These are phyloP conservation scores for Calocybe indica DNA, from an alignment of 768 basidiomycete genomes.

Conservation along the genomic window DNA sequence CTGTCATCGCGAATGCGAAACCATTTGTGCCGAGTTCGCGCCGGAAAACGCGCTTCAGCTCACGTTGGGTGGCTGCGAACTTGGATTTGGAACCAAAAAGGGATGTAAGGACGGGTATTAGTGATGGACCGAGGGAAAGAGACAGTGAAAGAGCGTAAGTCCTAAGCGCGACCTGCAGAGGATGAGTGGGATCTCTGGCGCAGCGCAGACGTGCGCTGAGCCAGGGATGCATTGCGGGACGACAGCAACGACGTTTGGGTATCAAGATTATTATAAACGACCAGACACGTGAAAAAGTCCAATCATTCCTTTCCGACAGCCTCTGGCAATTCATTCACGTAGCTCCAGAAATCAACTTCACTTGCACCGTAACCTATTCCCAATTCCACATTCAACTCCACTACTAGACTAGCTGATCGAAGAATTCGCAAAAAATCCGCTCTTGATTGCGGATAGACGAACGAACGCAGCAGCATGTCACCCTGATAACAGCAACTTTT, in stretches of 20 bases:
- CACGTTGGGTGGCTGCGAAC: constrained; percentile 14
- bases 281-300: too few species aligned
- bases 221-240: too few species aligned
- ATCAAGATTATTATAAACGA: too few species aligned
- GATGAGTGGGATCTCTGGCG: background rate
- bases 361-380: constrained; percentile 23
- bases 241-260: too few species aligned
- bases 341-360: constrained; percentile 69
- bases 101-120: constrained; percentile 47
- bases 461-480: constrained; percentile 46
- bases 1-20: constrained; percentile 65
- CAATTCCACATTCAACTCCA: constrained; percentile 25
- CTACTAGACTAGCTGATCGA: constrained; percentile 36
- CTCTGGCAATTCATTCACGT: constrained; percentile 23
- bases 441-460: constrained; percentile 74
- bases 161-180: constrained; percentile 48
- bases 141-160: constrained; percentile 64
- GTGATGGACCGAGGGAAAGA: constrained; percentile 60
- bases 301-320: constrained; percentile 3
- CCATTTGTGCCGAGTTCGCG: constrained; percentile 57
- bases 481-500: constrained; percentile 32
- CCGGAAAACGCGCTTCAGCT: constrained; percentile 34
- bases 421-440: constrained; percentile 58
- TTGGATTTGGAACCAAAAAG: constrained; percentile 16
- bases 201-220: too few species aligned